Base-by-base conservation (phyloP, 2,329 filamentous ascomycete genomes). In the Dactylellina drechsleri region DNA sequence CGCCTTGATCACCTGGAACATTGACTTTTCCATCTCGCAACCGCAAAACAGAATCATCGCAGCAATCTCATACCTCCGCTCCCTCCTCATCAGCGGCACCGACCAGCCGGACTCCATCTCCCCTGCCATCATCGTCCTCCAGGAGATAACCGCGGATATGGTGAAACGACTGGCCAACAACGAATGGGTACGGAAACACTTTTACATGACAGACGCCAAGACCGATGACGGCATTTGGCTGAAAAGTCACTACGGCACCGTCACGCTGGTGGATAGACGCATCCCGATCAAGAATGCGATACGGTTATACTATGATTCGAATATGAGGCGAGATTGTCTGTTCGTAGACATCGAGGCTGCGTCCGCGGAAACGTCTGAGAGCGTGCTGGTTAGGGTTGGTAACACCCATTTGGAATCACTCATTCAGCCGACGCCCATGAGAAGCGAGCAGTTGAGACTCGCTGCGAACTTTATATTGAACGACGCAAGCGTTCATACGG, bases 351-450 rank as follows among this genome's bases (percentile, higher is more conserved):
- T 87, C 36, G 71, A 75, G 18, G 71, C 64, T 18, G 59, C 52
- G 2, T 68, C 64, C 2, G 58, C 64, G 40, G 43, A 52, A 6
- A 65, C 64, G 2, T 66, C 75, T 0, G 45, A 77, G 20, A 64
- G 64, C 40, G 80, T 78, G 57, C 80, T 79, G 0, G 76, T 88
- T 4, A 83, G 86, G 2, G 78, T 88, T 2, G 87, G 86, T 79
- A 87, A 87, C 78, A 85, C 84, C 0, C 87, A 89, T 78, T 84
- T 88, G 2, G 87, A 88, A 78, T 87, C 85, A 1, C 80, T 88
- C 15, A 81, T 83, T 0, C 80, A 83, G 0, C 79, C 84, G 3
- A 85, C 85, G 0, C 85, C 86, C 0, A 80, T 83, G 16, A 83
- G 87, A 0, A 85, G 85, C 0, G 77, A 80, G 0, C 86, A 88